phyloP scores from a whole-genome alignment of 2,329 filamentous ascomycete genomes.

The Stagonosporopsis rhizophila region DNA sequence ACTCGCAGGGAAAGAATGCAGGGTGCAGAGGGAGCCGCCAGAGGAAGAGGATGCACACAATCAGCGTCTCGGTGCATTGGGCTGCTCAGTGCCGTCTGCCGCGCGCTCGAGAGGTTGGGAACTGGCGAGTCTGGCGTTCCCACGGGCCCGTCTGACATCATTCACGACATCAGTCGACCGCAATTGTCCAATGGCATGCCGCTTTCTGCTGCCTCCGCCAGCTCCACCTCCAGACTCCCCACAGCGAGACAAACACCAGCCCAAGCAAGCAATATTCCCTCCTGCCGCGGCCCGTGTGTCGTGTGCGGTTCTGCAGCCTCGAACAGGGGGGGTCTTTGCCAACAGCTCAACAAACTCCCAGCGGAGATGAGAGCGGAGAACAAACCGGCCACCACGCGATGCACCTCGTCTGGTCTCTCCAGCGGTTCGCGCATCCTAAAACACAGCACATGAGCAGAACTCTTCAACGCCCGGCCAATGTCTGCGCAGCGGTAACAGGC shows the following conservation, averaged over 20 bases:
- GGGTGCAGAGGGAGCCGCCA: slow-evolving; percentile 1
- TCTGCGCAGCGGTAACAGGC: neutral
- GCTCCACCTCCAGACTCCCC: slow-evolving; percentile 18
- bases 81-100: slow-evolving; percentile 11
- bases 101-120: slow-evolving; percentile 16
- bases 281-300: slow-evolving; percentile 16
- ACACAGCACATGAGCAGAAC: slow-evolving; percentile 11
- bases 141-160: slow-evolving; percentile 12
- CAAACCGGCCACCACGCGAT: slow-evolving; percentile 19
- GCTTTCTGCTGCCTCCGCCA: neutral
- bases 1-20: slow-evolving; percentile 19
- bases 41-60: slow-evolving; percentile 10
- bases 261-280: slow-evolving; percentile 22
- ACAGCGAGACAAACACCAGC: slow-evolving; percentile 12
- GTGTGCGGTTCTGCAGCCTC: slow-evolving; percentile 23
- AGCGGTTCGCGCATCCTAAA: slow-evolving; percentile 5
- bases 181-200: slow-evolving; percentile 14
- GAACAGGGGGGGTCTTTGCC: slow-evolving; percentile 28
- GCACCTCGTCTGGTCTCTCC: slow-evolving; percentile 4
- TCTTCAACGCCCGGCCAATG: slow-evolving; percentile 9
- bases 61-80: slow-evolving; percentile 17
- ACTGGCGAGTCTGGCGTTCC: neutral
- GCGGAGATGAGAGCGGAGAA: slow-evolving; percentile 34
- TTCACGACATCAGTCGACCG: slow-evolving; percentile 6
- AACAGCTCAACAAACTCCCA: slow-evolving; percentile 37